These are phyloP conservation scores for Panaeolus cyanescens DNA, from an alignment of 768 basidiomycete genomes.

Conservation along the genomic window DNA sequence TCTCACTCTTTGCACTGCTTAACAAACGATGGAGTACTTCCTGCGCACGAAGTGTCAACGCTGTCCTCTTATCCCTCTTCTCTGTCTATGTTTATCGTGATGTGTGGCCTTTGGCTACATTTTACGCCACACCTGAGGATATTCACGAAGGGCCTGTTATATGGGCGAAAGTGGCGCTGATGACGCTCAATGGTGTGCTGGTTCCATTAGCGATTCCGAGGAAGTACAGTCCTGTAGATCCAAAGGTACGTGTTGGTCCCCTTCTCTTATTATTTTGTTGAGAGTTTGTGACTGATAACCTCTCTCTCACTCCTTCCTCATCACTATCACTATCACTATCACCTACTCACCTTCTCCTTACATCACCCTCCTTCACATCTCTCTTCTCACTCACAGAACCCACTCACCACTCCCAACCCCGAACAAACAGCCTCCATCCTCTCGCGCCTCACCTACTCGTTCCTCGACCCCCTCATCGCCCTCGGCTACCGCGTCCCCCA, in stretches of 20 bases:
- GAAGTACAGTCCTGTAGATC: slow-evolving; percentile 55
- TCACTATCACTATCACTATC: no score
- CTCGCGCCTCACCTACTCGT: slow-evolving; percentile 46
- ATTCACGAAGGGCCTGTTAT: slow-evolving; percentile 41
- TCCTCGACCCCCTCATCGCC: slow-evolving; percentile 53
- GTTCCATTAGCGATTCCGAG: slow-evolving; percentile 58
- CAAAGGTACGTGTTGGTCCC: slow-evolving; percentile 36
- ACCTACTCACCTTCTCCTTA: no score
- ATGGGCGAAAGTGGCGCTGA: slow-evolving; percentile 49
- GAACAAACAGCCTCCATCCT: slow-evolving; percentile 56
- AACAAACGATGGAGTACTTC: not conserved
- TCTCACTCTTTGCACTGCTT: not conserved
- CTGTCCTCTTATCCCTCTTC: slow-evolving; percentile 31
- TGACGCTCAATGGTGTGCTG: slow-evolving; percentile 43
- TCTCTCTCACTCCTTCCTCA: not conserved
- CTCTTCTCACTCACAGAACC: slow-evolving; percentile 25
- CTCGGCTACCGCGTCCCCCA: slow-evolving; percentile 45
- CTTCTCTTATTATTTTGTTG: no score
- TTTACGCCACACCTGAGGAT: slow-evolving; percentile 44
- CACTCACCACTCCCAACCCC: slow-evolving; percentile 34
- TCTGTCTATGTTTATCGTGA: slow-evolving; percentile 54
- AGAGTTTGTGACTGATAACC: not conserved
- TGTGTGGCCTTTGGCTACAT: slow-evolving; percentile 59
- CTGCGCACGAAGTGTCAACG: not conserved
- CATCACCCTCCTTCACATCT: no score